Evolutionary conservation across 2,329 filamentous ascomycete species (phyloP).

Genomic region (Geosmithia putterillii): DNA sequence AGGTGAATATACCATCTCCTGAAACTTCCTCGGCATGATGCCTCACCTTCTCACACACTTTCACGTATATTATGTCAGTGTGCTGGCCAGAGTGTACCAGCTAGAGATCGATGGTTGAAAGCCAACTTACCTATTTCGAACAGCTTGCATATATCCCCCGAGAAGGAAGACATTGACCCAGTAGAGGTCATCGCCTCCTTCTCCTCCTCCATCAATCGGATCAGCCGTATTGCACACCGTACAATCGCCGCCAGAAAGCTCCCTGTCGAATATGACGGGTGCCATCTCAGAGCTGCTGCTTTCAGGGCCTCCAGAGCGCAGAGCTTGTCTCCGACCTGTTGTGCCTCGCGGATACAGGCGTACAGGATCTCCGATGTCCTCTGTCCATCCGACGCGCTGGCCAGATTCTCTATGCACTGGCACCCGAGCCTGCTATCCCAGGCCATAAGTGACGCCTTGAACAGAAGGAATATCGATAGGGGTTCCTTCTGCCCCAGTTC

Average conservation of each 20-base stretch:
- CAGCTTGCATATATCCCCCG: slow-evolving; percentile 39
- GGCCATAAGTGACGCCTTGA: slow-evolving; percentile 54
- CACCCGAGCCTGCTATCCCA: slow-evolving; percentile 45
- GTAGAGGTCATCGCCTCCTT: slow-evolving; percentile 6
- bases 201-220: slow-evolving; percentile 25
- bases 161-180: slow-evolving; percentile 5
- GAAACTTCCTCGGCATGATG: slow-evolving; percentile 22
- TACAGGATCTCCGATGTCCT: slow-evolving; percentile 50
- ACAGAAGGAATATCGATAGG: slow-evolving; percentile 62
- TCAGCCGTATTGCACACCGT: slow-evolving; percentile 39
- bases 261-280: slow-evolving; percentile 6
- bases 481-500: slow-evolving; percentile 44
- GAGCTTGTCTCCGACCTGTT: slow-evolving; percentile 47
- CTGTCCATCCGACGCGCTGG: slow-evolving; percentile 36
- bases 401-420: slow-evolving; percentile 51
- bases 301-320: slow-evolving; percentile 34
- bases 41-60: slow-evolving; percentile 15
- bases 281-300: slow-evolving; percentile 15
- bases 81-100: background rate
- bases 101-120: background rate
- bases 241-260: slow-evolving; percentile 23
- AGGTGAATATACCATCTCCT: slow-evolving; percentile 40
- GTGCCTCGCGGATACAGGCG: slow-evolving; percentile 69
- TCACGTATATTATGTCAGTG: background rate
- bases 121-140: slow-evolving; percentile 29